phyloP scores from a whole-genome alignment of 2,329 filamentous ascomycete genomes.

The Botryotinia narcissicola region DNA sequence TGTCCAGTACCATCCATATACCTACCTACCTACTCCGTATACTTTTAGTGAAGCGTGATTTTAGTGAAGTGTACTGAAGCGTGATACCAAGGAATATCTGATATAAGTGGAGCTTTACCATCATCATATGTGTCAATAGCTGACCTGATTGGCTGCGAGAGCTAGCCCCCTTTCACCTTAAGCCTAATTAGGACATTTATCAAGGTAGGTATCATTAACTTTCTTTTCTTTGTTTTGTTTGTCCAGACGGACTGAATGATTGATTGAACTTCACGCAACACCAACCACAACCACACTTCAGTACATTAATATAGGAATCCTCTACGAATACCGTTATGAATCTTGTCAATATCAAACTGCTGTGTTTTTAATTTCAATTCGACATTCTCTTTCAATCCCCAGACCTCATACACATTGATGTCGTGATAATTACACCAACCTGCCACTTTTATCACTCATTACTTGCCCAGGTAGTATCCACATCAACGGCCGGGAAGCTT shows the following conservation, averaged over 20 bases:
- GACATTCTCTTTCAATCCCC: not conserved
- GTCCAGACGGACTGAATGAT: not conserved
- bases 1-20: no score
- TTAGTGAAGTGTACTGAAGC: not conserved
- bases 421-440: not conserved
- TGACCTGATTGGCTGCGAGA: not conserved
- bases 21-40: no score
- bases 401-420: not conserved
- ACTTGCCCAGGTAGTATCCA: not conserved
- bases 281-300: not conserved
- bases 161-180: not conserved
- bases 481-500: not conserved
- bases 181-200: not conserved
- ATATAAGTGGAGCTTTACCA: not conserved
- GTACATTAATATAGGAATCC: not conserved
- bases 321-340: not conserved
- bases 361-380: not conserved
- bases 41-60: no score
- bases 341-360: not conserved
- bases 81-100: not conserved
- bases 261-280: not conserved
- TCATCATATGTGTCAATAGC: not conserved
- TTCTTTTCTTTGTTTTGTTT: not conserved
- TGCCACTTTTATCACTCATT: not conserved
- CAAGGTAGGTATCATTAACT: not conserved